These are phyloP conservation scores for Metarhizium sp. DNA, from an alignment of 2,329 filamentous ascomycete genomes.

Conservation along the genomic window DNA sequence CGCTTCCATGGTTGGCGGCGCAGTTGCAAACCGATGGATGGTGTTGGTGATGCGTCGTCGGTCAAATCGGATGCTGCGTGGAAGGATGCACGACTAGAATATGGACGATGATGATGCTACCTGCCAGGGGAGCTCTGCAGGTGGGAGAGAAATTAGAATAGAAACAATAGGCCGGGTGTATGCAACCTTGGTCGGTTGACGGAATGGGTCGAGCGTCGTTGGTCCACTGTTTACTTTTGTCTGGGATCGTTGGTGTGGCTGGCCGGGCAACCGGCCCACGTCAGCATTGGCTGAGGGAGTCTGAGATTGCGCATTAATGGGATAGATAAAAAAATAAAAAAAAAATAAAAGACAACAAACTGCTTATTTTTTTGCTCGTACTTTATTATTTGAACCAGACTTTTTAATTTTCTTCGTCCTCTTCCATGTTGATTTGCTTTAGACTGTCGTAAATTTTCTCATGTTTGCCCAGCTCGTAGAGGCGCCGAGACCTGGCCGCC, in stretches of 20 bases:
- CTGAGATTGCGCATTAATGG: no score
- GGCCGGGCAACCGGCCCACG: slow-evolving; percentile 3
- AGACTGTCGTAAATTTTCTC: no score
- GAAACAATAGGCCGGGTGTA: background rate
- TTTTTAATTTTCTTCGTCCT: no score
- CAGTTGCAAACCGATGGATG: background rate
- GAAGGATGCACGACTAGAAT: background rate
- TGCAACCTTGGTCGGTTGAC: background rate
- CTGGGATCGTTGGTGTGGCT: background rate
- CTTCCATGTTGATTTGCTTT: no score
- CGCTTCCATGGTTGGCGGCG: slow-evolving; percentile 26
- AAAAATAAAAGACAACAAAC: no score
- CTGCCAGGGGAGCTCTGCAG: background rate
- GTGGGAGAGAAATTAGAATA: background rate
- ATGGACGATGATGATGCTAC: background rate
- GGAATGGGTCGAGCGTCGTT: background rate
- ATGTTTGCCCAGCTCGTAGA: no score
- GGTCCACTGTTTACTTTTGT: slow-evolving; percentile 3
- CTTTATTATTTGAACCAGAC: no score
- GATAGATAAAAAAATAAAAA: no score
- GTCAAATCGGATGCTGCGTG: background rate
- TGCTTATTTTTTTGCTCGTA: no score
- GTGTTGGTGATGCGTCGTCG: background rate
- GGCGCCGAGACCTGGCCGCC: no score
- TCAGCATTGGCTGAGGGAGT: no score